Conservation (phyloP, 768 basidiomycete genomes). For the Kwoniella sp. region DNA sequence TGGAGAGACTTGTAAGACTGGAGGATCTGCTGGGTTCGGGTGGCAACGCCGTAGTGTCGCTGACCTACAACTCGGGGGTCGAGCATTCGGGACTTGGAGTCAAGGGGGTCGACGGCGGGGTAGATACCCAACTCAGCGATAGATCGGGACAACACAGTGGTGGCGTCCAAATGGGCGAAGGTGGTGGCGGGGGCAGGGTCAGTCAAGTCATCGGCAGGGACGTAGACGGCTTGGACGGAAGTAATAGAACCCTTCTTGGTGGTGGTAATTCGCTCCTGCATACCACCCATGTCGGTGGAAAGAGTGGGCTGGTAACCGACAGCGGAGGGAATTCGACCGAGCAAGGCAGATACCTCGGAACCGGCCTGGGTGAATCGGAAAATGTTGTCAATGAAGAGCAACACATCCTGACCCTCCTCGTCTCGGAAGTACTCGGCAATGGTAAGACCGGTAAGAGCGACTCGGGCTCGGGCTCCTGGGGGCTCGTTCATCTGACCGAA, state of each 20-base stretch:
- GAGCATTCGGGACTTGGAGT: conserved; percentile 99
- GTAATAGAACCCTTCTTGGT: conserved; percentile 99
- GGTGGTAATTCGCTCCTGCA: conserved; percentile 99
- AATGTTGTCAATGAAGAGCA: conserved; percentile 99
- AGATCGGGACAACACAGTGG: conserved; percentile 97
- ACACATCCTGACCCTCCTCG: conserved; percentile 99
- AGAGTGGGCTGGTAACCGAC: conserved; percentile 99
- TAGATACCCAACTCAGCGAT: conserved; percentile 85
- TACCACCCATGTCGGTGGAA: conserved; percentile 99
- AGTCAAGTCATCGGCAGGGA: conserved; percentile 99
- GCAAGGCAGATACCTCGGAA: conserved; percentile 98
- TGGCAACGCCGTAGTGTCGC: conserved; percentile 95
- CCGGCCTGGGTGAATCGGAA: conserved; percentile 99
- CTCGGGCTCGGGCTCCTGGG: conserved; percentile 99
- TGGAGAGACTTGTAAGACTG: conserved; percentile 60
- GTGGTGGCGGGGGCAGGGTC: conserved; percentile 99
- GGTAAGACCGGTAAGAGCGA: conserved; percentile 97
- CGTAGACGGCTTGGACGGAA: conserved; percentile 99
- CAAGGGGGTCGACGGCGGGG: conserved; percentile 98
- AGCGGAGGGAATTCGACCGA: conserved; percentile 99
- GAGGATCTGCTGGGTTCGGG: conserved; percentile 89
- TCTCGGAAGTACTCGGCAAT: conserved; percentile 99
- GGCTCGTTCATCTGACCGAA: conserved; percentile 99
- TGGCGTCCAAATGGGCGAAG: conserved; percentile 99
- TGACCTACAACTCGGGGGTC: conserved; percentile 94